These are phyloP conservation scores for Salix brachista DNA, from an alignment of 345 rosid species.

Conservation along the genomic window DNA sequence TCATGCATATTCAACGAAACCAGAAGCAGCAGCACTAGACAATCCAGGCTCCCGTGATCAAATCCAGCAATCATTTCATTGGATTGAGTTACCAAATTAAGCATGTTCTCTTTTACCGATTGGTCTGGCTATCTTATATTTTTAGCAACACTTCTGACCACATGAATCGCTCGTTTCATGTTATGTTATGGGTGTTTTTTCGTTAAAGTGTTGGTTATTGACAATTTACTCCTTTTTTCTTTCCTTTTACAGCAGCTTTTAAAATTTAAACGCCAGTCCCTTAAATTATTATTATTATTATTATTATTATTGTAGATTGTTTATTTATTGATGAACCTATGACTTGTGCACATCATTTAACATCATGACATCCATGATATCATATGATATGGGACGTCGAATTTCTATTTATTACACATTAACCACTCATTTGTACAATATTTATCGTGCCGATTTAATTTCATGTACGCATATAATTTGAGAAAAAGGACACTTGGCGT, in stretches of 20 bases:
- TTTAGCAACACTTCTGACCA: too few species aligned
- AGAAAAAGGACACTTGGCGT: neutral
- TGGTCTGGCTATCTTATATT: neutral
- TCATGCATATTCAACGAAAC: neutral
- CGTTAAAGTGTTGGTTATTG: too few species aligned
- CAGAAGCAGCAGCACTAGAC: neutral
- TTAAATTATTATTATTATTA: too few species aligned
- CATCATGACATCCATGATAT: neutral
- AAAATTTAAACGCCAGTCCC: neutral
- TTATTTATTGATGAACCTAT: too few species aligned
- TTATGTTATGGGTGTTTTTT: neutral
- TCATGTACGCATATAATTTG: neutral
- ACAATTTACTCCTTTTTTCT: too few species aligned
- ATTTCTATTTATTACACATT: neutral
- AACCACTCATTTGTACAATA: neutral
- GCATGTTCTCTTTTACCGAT: neutral
- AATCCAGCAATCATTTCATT: too few species aligned
- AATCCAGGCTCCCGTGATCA: neutral
- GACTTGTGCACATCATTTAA: neutral
- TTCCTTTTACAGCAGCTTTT: too few species aligned
- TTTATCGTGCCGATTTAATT: neutral
- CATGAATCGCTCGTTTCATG: too few species aligned
- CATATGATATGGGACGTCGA: neutral
- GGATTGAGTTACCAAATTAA: neutral
- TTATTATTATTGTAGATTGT: too few species aligned